These are phyloP conservation scores for Cucurbita moschata DNA, from an alignment of 306 rosid genomes.

Conservation along the genomic window DNA sequence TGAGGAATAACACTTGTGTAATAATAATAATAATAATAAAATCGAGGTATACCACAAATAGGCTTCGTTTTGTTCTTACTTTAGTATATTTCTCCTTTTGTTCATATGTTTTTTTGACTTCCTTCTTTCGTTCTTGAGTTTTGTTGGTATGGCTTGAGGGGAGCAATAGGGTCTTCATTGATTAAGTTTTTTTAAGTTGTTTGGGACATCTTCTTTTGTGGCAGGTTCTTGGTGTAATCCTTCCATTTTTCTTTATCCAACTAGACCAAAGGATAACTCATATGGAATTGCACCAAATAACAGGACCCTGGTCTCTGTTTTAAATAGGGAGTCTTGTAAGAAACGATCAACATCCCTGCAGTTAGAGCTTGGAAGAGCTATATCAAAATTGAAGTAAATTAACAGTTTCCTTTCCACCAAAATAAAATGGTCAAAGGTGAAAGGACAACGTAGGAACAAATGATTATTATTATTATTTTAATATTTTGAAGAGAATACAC, in stretches of 20 bases:
- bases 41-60: not conserved
- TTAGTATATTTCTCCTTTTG: not conserved
- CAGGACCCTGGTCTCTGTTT: not conserved
- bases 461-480: not conserved
- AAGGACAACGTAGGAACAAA: not conserved
- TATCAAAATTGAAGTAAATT: not conserved
- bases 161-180: not conserved
- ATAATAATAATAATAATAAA: no score
- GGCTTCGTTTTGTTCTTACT: not conserved
- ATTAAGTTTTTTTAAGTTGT: not conserved
- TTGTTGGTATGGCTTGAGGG: not conserved
- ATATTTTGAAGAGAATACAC: not conserved
- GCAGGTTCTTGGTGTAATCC: not conserved
- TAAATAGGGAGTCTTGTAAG: not conserved
- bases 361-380: not conserved
- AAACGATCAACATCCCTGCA: not conserved
- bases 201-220: not conserved
- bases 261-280: not conserved
- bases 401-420: not conserved
- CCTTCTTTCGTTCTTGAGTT: not conserved
- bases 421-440: not conserved
- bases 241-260: not conserved
- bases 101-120: not conserved
- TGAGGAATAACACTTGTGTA: not conserved
- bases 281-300: not conserved